These are phyloP conservation scores for Fusarium euwallaceae DNA, from an alignment of 2,329 filamentous ascomycete species.

Conservation along the genomic window DNA sequence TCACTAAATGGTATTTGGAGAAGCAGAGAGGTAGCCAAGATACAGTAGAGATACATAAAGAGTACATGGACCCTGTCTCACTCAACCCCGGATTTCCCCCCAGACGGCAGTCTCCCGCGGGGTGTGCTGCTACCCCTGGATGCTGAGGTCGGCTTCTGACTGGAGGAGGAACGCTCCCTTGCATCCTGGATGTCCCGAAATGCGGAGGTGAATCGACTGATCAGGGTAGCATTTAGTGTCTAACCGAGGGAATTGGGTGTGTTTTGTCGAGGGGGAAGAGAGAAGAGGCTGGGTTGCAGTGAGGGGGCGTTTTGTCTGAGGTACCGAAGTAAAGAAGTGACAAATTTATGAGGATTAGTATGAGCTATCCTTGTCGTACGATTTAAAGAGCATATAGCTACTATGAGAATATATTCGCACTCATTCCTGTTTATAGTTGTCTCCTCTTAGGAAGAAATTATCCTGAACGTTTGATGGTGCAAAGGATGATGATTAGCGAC, in stretches of 20 bases:
- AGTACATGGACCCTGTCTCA: slow-evolving; percentile 21
- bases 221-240: slow-evolving; percentile 28
- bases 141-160: slow-evolving; percentile 9
- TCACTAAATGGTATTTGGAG: slow-evolving; percentile 34
- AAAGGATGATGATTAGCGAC: background rate
- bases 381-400: background rate
- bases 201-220: slow-evolving; percentile 37
- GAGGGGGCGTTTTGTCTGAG: background rate
- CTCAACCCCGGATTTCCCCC: slow-evolving; percentile 33
- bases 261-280: background rate
- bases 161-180: slow-evolving; percentile 14
- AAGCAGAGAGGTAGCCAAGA: slow-evolving; percentile 16
- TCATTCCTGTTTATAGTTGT: background rate
- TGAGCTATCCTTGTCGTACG: fast-evolving
- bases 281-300: background rate
- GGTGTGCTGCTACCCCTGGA: slow-evolving; percentile 22
- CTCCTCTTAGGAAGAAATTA: background rate
- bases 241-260: background rate
- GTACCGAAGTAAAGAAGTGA: background rate
- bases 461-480: background rate
- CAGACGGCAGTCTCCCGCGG: slow-evolving; percentile 22
- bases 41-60: slow-evolving; percentile 25
- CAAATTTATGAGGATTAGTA: background rate
- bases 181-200: slow-evolving; percentile 22
- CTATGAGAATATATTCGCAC: background rate